Percentiles rank a stretch among this genome's conserved stretches.
Evolutionary conservation across 495 filamentous ascomycete species (phyloP).

Genomic region (Hypoxylon fuscum): DNA sequence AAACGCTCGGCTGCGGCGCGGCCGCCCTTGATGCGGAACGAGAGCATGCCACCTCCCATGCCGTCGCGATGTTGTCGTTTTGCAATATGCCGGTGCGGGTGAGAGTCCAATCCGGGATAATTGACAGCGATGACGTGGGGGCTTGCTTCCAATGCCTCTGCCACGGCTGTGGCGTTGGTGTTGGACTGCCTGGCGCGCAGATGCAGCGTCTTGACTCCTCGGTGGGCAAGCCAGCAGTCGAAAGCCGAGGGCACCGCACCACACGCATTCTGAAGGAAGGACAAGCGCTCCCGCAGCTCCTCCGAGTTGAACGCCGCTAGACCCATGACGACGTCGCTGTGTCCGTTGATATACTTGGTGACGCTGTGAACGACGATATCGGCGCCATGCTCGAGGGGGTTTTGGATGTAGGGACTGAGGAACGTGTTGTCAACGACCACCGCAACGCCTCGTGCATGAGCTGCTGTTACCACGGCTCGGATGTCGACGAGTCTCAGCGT

Average conservation of each 20-base stretch:
- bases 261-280: constrained; percentile 97
- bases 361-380: constrained; percentile 99
- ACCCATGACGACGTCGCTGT: constrained; percentile 98
- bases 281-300: constrained; percentile 74
- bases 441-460: constrained; percentile 86
- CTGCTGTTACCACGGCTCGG: constrained; percentile 77
- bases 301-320: constrained; percentile 94
- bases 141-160: constrained; percentile 78
- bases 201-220: constrained; percentile 96
- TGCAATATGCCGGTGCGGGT: constrained; percentile 85
- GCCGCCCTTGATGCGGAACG: constrained; percentile 94
- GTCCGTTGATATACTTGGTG: constrained; percentile 99
- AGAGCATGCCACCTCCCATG: constrained; percentile 97
- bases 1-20: constrained; percentile 86
- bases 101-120: constrained; percentile 90
- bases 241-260: constrained; percentile 94
- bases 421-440: constrained; percentile 99
- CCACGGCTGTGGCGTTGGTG: constrained; percentile 81
- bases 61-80: constrained; percentile 91
- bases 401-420: constrained; percentile 94
- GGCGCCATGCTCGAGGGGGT: constrained; percentile 92
- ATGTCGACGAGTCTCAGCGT: constrained; percentile 94
- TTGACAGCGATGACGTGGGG: constrained; percentile 86
- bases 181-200: constrained; percentile 86
- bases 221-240: constrained; percentile 99